Evolutionary conservation across 768 basidiomycete species (phyloP).

Genomic region (Rhizopogon vulgaris): DNA sequence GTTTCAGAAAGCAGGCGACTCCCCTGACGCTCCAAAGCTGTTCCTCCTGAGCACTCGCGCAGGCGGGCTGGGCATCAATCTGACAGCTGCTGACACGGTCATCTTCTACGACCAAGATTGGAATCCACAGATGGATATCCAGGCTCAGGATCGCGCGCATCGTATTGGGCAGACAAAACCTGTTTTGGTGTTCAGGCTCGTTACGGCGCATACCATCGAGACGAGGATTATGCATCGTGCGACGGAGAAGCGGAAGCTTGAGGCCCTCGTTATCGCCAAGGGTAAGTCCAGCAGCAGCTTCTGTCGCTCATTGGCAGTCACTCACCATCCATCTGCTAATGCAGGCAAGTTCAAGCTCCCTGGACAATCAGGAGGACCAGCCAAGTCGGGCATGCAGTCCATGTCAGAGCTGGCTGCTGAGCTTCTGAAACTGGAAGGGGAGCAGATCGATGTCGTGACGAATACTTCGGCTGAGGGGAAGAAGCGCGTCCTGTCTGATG

Average conservation of each 20-base stretch:
- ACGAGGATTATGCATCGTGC: conserved; percentile 88
- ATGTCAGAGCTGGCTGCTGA: conserved; percentile 78
- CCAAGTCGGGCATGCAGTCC: conserved; percentile 49
- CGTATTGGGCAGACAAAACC: conserved; percentile 92
- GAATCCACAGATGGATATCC: conserved; percentile 94
- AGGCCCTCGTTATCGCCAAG: conserved; percentile 93
- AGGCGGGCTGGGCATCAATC: conserved; percentile 93
- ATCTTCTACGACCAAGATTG: conserved; percentile 18
- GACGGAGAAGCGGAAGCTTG: conserved; percentile 81
- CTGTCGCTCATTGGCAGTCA: not conserved
- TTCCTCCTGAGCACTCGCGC: conserved; percentile 93
- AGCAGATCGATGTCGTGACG: conserved; percentile 84
- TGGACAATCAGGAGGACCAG: conserved; percentile 35
- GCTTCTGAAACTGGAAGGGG: conserved; percentile 74
- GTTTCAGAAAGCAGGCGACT: conserved; percentile 73
- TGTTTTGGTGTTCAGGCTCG: conserved; percentile 83
- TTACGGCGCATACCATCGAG: conserved; percentile 87
- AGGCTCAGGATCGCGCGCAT: conserved; percentile 94
- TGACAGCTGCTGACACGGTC: conserved; percentile 59
- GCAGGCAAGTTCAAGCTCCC: conserved; percentile 82
- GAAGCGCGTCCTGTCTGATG: conserved; percentile 71
- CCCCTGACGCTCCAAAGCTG: conserved; percentile 56
- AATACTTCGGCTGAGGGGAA: conserved; percentile 60
- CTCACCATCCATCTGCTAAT: not conserved
- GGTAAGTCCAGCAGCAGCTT: conserved; percentile 32